Evolutionary conservation across 1,139 yeast species (phyloP), one percentile per base, ranked within the genome.

Genomic region (Blastobotrys serpentis): DNA sequence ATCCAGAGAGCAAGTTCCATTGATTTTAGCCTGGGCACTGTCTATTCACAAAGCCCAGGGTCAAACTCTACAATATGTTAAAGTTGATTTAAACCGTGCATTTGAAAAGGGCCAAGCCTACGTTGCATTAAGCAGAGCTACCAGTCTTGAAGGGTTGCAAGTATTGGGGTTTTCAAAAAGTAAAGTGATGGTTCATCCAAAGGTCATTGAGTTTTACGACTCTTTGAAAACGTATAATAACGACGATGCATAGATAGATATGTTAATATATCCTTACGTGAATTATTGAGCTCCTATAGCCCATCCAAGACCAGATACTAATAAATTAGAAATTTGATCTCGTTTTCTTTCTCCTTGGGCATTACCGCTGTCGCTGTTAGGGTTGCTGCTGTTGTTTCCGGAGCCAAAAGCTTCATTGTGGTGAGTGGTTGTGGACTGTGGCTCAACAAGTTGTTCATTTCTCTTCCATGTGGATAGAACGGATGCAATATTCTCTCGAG

Each of bases 11-110:
- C 71, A 65, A 61, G 63, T 92, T 2, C 99, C 99, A 0, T 69
- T 92, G 46, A 84, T 89, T 59, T 71, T 90, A 14, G 96, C 98
- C 0, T 92, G 98, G 97, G 90, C 98, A 0, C 69, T 92, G 38
- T 88, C 97, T 0, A 90, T 92, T 44, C 99, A 92, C 65, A 92
- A 92, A 67, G 84, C 97, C 0, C 98, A 92, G 64, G 98, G 98
- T 2, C 98, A 94, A 65, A 90, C 98, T 0, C 70, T 92, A 44
- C 84, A 85, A 2, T 78, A 79, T 56, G 96, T 88, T 1, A 79
- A 79, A 57, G 96, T 92, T 4, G 96, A 94, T 65, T 72, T 92
- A 53, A 73, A 76, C 33, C 73, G 75, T 51, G 82, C 86, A 0
- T 92, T 92, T 67, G 98, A 90, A 62, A 84, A 81, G 53, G 98